Percentiles rank a stretch among this genome's conserved stretches.
These are phyloP conservation scores for Cubamyces lactineus DNA, from an alignment of 768 basidiomycete species.

Conservation along the genomic window DNA sequence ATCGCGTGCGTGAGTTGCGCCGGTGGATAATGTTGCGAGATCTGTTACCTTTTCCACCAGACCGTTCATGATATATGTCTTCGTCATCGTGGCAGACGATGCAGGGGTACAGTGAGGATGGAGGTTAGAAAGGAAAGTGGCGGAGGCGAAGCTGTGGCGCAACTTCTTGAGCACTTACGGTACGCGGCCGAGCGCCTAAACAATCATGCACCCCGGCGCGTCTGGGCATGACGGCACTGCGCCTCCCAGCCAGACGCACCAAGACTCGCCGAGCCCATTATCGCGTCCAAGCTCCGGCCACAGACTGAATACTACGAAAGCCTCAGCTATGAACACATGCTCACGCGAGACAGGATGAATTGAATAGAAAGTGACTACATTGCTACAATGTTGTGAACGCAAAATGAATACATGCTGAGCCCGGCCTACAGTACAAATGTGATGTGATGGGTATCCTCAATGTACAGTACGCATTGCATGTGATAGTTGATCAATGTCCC, in stretches of 20 bases:
- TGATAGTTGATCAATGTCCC: neutral
- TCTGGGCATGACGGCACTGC: neutral
- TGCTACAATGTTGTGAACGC: neutral
- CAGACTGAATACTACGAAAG: neutral
- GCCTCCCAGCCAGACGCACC: neutral
- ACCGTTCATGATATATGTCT: slow-evolving; percentile 82
- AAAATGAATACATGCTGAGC: neutral
- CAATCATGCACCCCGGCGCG: slow-evolving; percentile 6
- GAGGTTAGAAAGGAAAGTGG: slow-evolving; percentile 13
- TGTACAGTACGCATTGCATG: neutral
- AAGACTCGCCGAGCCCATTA: slow-evolving; percentile 1
- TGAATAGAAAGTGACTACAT: neutral
- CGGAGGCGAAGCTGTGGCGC: slow-evolving; percentile 24
- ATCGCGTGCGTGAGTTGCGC: slow-evolving; percentile 15
- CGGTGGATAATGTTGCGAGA: neutral
- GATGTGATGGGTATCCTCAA: neutral
- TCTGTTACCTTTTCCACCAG: slow-evolving; percentile 73
- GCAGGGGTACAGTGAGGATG: slow-evolving; percentile 5
- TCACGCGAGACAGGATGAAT: neutral
- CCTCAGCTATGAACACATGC: too few relatives aligned
- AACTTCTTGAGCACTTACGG: slow-evolving; percentile 7
- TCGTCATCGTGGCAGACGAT: slow-evolving; percentile 59
- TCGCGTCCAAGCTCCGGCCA: neutral
- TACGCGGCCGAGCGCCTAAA: slow-evolving; percentile 4
- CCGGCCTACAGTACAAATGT: neutral